phyloP scores from a whole-genome alignment of 768 basidiomycete species.

The Harrya chromipes region DNA sequence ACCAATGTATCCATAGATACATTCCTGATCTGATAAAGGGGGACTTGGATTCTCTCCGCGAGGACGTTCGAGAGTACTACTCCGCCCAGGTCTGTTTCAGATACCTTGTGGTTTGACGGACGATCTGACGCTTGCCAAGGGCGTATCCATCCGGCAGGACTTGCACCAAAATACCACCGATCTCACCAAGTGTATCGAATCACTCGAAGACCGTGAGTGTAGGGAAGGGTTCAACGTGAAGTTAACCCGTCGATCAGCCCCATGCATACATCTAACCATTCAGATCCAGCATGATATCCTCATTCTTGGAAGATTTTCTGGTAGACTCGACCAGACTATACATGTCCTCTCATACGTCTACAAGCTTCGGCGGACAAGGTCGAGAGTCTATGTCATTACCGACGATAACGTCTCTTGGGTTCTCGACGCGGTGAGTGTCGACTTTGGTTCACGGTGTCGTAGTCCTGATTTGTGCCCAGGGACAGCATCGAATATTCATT shows the following conservation, averaged over 20 bases:
- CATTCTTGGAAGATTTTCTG: constrained; percentile 84
- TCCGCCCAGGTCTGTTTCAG: constrained; percentile 43
- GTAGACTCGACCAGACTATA: constrained; percentile 91
- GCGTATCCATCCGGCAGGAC: constrained; percentile 66
- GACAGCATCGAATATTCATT: constrained; percentile 75
- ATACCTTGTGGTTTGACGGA: not conserved
- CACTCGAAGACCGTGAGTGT: constrained; percentile 58
- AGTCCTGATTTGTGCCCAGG: constrained; percentile 43
- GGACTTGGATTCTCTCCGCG: constrained; percentile 85
- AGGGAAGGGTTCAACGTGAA: constrained; percentile 38
- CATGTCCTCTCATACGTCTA: constrained; percentile 85
- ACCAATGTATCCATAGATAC: constrained; percentile 43
- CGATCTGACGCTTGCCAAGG: constrained; percentile 39
- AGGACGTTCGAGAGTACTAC: constrained; percentile 74
- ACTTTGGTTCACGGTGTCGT: not conserved
- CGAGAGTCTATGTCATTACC: constrained; percentile 72
- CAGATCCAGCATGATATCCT: constrained; percentile 59
- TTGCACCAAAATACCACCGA: constrained; percentile 84
- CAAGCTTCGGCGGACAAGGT: constrained; percentile 62
- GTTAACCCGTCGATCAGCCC: not conserved
- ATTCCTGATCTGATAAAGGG: constrained; percentile 89
- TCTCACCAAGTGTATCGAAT: constrained; percentile 85
- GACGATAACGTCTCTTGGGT: constrained; percentile 93
- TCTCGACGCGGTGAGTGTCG: constrained; percentile 59
- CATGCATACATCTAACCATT: not conserved